Evolutionary conservation across 148 eudicot genomes (phyloP), one percentile per base, ranked within the genome.

Genomic region (Spergularia bocconei): DNA sequence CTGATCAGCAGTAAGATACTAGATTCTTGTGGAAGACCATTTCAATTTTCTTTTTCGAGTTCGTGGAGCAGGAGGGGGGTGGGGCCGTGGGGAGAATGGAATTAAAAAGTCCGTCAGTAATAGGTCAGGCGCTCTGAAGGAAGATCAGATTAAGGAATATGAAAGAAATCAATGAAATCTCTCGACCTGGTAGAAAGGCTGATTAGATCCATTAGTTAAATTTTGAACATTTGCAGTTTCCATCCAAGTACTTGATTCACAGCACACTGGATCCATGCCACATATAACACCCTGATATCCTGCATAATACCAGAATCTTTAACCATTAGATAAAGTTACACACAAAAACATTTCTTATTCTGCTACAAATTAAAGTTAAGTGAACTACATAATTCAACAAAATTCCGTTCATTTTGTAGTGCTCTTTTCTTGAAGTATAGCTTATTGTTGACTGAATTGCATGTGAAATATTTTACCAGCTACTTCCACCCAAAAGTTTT

Each of bases 221-320:
- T 87, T 85, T 13, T 85, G 80, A 57, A 92, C 84, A 68, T 90
- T 85, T 61, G 97, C 97, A 82, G 53, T 85, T 77, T 90, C 96
- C 87, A 88, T 95, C 98, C 98, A 95, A 13, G 90, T 81, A 81
- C 80, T 88, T 76, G 98, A 86, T 82, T 95, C 98, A 81, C 93
- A 89, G 80, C 98, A 95, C 62, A 95, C 87, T 54, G 98, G 98
- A 87, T 95, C 97, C 98, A 95, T 90, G 71, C 98, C 98, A 82
- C 97, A 95, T 72, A 95, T 81, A 29, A 95, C 93, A 71, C 90
- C 98, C 71, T 83, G 89, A 70, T 95, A 95, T 54, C 93, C 98
- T 95, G 72, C 71, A 76, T 74, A 58, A 74, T 62, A 60, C 55
- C 64, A 10, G 39, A 64, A 57, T 6, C 3, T 13, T 51, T 73